Conservation (phyloP, 164 flowering plant genomes). For the Kalanchoe fedtschenkoi region DNA sequence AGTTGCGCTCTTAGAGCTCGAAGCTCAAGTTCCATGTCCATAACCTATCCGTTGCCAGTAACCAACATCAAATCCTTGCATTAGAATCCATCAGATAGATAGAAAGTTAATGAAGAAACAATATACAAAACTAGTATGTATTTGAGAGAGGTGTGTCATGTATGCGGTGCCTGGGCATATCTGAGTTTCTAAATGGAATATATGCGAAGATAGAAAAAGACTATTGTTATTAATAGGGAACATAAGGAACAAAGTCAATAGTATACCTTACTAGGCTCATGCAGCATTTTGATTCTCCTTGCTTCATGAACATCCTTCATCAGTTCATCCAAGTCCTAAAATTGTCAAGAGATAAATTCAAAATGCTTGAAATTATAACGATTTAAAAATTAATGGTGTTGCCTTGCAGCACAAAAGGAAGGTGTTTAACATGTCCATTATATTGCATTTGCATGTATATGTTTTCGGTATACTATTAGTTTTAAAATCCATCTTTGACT, state of each 20-base stretch:
- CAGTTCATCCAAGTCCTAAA: slow-evolving; percentile 49
- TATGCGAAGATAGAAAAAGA: neutral
- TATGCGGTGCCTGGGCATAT: neutral
- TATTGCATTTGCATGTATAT: neutral
- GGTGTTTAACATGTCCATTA: neutral
- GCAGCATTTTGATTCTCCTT: slow-evolving; percentile 57
- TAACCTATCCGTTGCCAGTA: slow-evolving; percentile 29
- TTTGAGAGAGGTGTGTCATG: neutral
- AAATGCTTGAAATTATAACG: neutral
- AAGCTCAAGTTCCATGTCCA: slow-evolving; percentile 80
- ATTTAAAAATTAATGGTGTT: neutral
- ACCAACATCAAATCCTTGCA: neutral
- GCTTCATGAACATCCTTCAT: slow-evolving; percentile 73
- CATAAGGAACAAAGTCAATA: neutral
- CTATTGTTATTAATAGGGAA: neutral
- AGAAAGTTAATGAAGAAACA: neutral
- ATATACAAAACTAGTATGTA: neutral
- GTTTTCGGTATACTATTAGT: no score
- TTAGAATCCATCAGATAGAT: neutral
- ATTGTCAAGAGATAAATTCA: neutral
- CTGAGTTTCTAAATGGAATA: neutral
- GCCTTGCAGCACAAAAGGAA: neutral
- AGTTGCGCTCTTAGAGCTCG: slow-evolving; percentile 47
- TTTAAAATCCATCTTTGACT: neutral
- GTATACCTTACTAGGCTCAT: slow-evolving; percentile 65